A percentile compares a stretch with the other conserved stretches of the same genome.
phyloP scores from a whole-genome alignment of 2,329 filamentous ascomycete species.

The Triangularia setosa region DNA sequence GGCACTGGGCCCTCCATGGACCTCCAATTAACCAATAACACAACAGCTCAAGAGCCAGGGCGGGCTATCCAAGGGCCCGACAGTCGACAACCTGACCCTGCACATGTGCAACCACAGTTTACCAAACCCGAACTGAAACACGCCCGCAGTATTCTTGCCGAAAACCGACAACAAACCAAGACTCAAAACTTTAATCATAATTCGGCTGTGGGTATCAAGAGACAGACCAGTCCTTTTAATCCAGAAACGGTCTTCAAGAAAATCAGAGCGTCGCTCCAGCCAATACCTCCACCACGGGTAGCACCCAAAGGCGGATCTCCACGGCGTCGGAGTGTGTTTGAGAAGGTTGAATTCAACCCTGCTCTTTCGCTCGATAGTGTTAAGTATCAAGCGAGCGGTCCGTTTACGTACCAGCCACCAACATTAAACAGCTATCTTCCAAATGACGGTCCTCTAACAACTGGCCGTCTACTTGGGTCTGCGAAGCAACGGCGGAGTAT shows the following conservation, averaged over 20 bases:
- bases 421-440: conserved; percentile 29
- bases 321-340: conserved; percentile 47
- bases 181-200: conserved; percentile 29
- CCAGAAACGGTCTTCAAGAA: conserved; percentile 57
- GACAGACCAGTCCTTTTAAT: conserved; percentile 55
- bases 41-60: conserved; percentile 2
- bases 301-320: conserved; percentile 24
- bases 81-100: conserved; percentile 4
- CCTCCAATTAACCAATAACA: conserved; percentile 15
- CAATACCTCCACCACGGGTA: conserved; percentile 23
- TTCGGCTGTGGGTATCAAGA: conserved; percentile 37
- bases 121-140: conserved; percentile 58
- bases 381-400: conserved; percentile 55
- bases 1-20: conserved; percentile 27
- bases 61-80: conserved; percentile 6
- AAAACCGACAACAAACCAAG: conserved; percentile 32
- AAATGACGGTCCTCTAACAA: conserved; percentile 39
- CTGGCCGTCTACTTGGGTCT: conserved; percentile 43
- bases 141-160: conserved; percentile 50
- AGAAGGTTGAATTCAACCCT: conserved; percentile 52
- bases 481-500: conserved; percentile 38
- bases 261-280: conserved; percentile 45
- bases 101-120: conserved; percentile 39
- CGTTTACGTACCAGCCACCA: conserved; percentile 45
- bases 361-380: conserved; percentile 51